Evolutionary conservation across 441 rosid species (phyloP), one percentile per base, ranked within the genome.

Genomic region (Breynia disticha): DNA sequence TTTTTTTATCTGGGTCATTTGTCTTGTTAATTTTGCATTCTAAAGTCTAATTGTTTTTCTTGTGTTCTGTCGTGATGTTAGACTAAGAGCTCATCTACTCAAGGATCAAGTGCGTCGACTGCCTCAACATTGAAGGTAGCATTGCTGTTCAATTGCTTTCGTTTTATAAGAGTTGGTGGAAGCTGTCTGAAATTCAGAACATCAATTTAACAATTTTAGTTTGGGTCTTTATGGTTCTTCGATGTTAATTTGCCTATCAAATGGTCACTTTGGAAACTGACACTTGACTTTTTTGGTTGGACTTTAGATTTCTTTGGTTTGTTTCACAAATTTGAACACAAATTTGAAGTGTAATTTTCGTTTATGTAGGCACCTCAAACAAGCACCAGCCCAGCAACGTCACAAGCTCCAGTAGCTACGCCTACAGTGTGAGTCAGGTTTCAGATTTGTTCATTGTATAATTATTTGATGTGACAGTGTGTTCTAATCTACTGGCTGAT

Each of bases 21-120:
- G n/a, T n/a, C n/a, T n/a, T n/a, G n/a, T n/a, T n/a, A n/a, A 16
- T 19, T 16, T 19, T 50, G 13, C 53, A 21, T 19, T 2, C 22
- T 11, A 16, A 21, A 19, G 22, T 21, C 53, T 21, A 9, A 32
- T 9, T 32, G 5, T 12, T 6, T 50, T 6, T 11, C 16, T 21
- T 12, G 32, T 13, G 16, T 15, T 2, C 22, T 19, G 16, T 32
- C n/a, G 12, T 50, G 17, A 5, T 32, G 13, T 1, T 65, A 86
- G 95, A 72, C 60, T 50, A 82, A 86, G 77, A 76, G 55, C 67
- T 52, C 88, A 42, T 50, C 87, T 32, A 72, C 75, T 9, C 81
- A 80, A 32, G 71, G 76, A 41, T 77, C 95, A 60, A 61, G 78
- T 48, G 67, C 83, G 17, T 52, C 85, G 22, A 68, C 79, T 28